Conservation (phyloP, 1,284 basidiomycete species). For the Austroboletus sp. region DNA sequence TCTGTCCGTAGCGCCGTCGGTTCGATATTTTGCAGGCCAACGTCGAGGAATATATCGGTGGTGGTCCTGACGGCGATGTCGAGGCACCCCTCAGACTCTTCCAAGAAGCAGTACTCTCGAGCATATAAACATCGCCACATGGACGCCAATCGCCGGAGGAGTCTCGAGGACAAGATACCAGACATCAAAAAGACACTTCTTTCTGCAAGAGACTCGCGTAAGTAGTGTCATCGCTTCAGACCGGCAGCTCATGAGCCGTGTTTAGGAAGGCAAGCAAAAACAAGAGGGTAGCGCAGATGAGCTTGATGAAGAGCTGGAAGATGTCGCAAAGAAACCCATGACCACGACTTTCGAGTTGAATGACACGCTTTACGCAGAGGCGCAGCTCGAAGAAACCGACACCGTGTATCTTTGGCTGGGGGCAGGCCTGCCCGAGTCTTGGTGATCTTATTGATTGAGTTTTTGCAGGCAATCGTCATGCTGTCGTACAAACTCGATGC, state of each 20-base stretch:
- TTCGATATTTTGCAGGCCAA: slow-evolving; percentile 49
- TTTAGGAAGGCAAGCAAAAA: slow-evolving; percentile 58
- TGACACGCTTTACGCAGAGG: slow-evolving; percentile 91
- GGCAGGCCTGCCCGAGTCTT: slow-evolving; percentile 48
- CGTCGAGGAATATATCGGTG: slow-evolving; percentile 82
- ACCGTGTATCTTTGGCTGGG: slow-evolving; percentile 94
- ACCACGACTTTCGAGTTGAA: slow-evolving; percentile 92
- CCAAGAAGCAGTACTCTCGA: slow-evolving; percentile 62
- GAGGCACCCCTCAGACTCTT: slow-evolving; percentile 78
- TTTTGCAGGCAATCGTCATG: slow-evolving; percentile 88
- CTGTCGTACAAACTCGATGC: slow-evolving; percentile 85
- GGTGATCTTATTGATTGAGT: neutral
- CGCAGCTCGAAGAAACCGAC: slow-evolving; percentile 80
- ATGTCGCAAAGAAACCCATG: slow-evolving; percentile 46
- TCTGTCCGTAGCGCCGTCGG: neutral
- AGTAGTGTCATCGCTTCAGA: slow-evolving; percentile 22
- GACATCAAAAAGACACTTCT: slow-evolving; percentile 91
- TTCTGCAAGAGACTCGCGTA: slow-evolving; percentile 66
- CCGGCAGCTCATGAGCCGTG: neutral
- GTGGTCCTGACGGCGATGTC: slow-evolving; percentile 72
- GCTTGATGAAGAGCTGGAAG: slow-evolving; percentile 41
- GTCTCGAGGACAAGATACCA: slow-evolving; percentile 90
- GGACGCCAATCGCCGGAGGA: slow-evolving; percentile 82
- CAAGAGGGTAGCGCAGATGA: slow-evolving; percentile 40
- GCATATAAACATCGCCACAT: slow-evolving; percentile 86